Base-by-base conservation (phyloP, 805 yeast genomes). In the Ogataea kodamae region DNA sequence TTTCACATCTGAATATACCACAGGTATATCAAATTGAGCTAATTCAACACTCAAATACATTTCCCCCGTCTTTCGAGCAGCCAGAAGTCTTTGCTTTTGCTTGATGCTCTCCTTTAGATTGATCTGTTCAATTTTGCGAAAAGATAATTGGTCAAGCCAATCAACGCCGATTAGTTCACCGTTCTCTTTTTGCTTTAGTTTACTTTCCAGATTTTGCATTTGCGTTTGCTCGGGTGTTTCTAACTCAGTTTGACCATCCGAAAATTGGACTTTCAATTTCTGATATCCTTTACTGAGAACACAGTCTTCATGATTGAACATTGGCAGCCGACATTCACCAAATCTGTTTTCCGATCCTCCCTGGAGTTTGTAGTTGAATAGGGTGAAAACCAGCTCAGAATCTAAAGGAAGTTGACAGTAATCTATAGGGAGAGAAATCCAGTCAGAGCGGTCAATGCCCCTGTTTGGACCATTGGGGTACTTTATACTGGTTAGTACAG, bases 81-180 rank as follows among this genome's bases (percentile, higher is more conserved):
- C 37, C 18, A 38, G 17, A 11, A 37, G 35, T 19, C 29, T 39
- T 25, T 39, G 42, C 21, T 39, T 31, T 20, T 28, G 41, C 24
- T 25, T 20, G 14, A 22, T 18, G 5, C 36, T 22, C 17, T 45
- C 39, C 14, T 45, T 22, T 35, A 39, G 40, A 39, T 61, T 60
- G 30, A 61, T 48, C 30, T 54, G 57, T 44, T 74, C 78, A 25
- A 81, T 67, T 39, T 66, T 64, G 9, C 84, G 65, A 42, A 78
- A 66, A 1, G 81, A 72, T 37, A 83, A 47, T 27, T 73, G 67
- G 50, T 87, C 95, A 7, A 88, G 64, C 97, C 97, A 89, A 30
- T 71, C 75, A 1, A 74, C 57, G 5, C 72, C 57, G 5, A 70
- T 61, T 16, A 76, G 63, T 16, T 83, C 89, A 1, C 88, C 88